Evolutionary conservation across 768 basidiomycete genomes (phyloP).

Genomic region (Lenzites betulinus): DNA sequence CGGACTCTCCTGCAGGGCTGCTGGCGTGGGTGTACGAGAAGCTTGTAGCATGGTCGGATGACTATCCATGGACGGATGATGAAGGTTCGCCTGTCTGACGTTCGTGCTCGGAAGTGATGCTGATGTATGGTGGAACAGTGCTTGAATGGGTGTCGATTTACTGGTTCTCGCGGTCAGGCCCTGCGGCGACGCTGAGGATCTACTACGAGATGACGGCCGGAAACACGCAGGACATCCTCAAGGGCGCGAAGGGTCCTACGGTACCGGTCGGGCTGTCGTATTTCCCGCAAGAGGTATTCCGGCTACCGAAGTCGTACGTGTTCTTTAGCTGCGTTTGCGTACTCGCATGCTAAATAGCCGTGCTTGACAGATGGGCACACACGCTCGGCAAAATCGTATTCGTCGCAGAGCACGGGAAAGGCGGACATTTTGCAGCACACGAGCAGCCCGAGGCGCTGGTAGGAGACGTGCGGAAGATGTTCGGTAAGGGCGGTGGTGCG

Average conservation of each 20-base stretch:
- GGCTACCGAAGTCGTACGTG: conserved; percentile 26
- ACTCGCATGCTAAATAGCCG: background rate
- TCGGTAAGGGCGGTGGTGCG: conserved; percentile 29
- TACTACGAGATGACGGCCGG: conserved; percentile 49
- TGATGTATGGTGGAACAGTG: conserved; percentile 35
- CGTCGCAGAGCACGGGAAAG: conserved; percentile 24
- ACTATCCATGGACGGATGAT: conserved; percentile 56
- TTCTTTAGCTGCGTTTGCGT: background rate
- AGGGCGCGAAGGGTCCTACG: conserved; percentile 3
- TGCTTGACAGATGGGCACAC: conserved; percentile 22
- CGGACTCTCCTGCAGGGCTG: conserved; percentile 55
- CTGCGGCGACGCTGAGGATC: conserved; percentile 57
- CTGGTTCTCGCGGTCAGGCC: conserved; percentile 59
- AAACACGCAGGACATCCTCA: background rate
- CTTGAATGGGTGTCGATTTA: conserved; percentile 62
- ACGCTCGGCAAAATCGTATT: conserved; percentile 22
- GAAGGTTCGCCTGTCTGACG: conserved; percentile 39
- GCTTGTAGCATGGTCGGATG: conserved; percentile 37
- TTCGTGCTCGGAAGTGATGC: too few species aligned
- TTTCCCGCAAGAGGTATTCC: conserved; percentile 33
- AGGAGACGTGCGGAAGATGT: conserved; percentile 31
- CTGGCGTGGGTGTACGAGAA: conserved; percentile 38
- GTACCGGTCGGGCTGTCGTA: conserved; percentile 35
- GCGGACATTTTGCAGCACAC: conserved; percentile 33
- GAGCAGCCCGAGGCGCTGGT: conserved; percentile 30